These are phyloP conservation scores for Cytauxzoon felis DNA, from an alignment of 169 alveolate species.

Conservation along the genomic window DNA sequence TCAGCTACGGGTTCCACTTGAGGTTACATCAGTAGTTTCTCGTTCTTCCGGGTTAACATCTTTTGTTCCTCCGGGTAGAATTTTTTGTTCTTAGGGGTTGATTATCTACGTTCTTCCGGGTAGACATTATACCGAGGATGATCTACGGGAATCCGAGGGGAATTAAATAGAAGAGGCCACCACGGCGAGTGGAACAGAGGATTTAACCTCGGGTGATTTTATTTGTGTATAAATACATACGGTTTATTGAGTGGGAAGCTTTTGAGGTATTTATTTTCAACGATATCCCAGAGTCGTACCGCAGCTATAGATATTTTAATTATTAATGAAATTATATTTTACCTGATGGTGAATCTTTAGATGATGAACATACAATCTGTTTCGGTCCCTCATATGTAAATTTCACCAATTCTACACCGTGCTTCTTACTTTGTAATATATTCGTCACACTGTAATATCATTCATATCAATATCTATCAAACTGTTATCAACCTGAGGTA, in stretches of 20 bases:
- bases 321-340: neutral
- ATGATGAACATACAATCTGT: constrained; percentile 52
- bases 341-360: constrained; percentile 37
- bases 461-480: neutral
- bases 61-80: no score
- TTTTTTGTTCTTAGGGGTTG: no score
- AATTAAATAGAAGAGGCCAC: no score
- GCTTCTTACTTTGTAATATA: constrained; percentile 60
- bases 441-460: constrained; percentile 30
- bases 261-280: constrained; percentile 50
- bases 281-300: constrained; percentile 59
- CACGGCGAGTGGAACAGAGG: no score
- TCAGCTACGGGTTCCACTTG: no score
- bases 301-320: constrained; percentile 7
- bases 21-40: no score
- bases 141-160: no score
- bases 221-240: constrained; percentile 1
- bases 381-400: constrained; percentile 51
- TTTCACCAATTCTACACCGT: constrained; percentile 51
- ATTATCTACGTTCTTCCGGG: no score
- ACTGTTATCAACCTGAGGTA: neutral
- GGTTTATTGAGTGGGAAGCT: constrained; percentile 47
- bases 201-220: neutral
- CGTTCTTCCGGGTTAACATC: no score
- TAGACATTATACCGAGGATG: no score